Evolutionary conservation across 2,329 filamentous ascomycete species (phyloP).

Genomic region (Phoma sp.): DNA sequence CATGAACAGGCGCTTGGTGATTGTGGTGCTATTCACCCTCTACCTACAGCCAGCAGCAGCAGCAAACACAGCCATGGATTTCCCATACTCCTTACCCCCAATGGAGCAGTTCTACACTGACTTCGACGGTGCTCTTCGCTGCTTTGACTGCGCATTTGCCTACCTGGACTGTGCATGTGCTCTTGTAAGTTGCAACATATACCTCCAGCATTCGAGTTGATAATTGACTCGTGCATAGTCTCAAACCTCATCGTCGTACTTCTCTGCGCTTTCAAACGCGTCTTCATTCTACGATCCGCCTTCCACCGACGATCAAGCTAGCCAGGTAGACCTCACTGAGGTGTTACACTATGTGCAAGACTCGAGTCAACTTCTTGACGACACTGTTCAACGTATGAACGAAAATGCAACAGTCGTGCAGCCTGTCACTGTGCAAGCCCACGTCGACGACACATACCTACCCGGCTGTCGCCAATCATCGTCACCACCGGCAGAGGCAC

Average conservation of each 20-base stretch:
- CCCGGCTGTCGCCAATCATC: constrained; percentile 34
- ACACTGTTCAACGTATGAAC: constrained; percentile 26
- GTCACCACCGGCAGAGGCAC: constrained; percentile 10
- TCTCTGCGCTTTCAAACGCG: constrained; percentile 1
- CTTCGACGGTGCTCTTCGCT: constrained; percentile 34
- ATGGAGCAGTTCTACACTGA: constrained; percentile 35
- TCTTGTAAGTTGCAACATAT: constrained; percentile 24
- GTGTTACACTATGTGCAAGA: constrained; percentile 5
- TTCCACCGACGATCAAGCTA: constrained; percentile 14
- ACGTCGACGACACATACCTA: constrained; percentile 40
- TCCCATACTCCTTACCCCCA: constrained; percentile 24
- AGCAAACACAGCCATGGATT: constrained; percentile 35
- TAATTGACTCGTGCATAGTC: constrained; percentile 24
- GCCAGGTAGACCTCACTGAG: constrained; percentile 2
- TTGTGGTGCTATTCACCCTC: constrained; percentile 37
- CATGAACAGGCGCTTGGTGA: constrained; percentile 40
- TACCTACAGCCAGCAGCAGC: constrained; percentile 37
- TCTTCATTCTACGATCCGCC: constrained; percentile 6
- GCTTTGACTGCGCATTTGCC: constrained; percentile 33
- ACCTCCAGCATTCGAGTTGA: neutral
- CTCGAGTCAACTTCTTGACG: constrained; percentile 8
- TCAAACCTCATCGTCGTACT: constrained; percentile 12
- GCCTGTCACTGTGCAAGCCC: constrained; percentile 33
- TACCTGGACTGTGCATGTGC: constrained; percentile 29
- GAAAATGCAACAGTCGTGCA: constrained; percentile 39